Base-by-base conservation (phyloP, 176 grass and related monocot genomes). In the Triticum turgidum region DNA sequence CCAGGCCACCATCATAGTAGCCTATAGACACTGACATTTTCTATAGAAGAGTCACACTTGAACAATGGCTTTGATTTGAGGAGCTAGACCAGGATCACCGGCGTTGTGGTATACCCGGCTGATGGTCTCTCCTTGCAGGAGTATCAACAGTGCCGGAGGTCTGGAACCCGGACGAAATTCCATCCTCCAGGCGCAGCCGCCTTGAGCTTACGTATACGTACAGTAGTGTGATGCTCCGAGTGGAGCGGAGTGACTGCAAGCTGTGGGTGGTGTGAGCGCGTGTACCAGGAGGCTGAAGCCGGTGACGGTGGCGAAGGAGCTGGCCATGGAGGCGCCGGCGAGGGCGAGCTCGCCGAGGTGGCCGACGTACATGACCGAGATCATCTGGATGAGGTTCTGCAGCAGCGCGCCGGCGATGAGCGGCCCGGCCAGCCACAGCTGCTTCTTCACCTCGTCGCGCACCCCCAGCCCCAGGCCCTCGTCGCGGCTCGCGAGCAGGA, bases 331-430 rank as follows among this genome's bases (percentile, higher is more conserved):
- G 47, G 74, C 74, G 27, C 74, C 74, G 47, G 74, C 74, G 74
- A 77, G 74, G 74, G 74, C 47, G 74, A 77, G 74, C 74, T 77
- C 74, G 47, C 74, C 74, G 74, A 77, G 74, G 74, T 77, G 74
- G 25, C 74, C 74, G 27, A 77, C 74, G 74, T 77, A 77, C 74
- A 77, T 77, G 74, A 77, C 74, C 4, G 74, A 77, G 74, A 77
- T 77, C 74, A 77, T 77, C 74, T 77, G 74, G 74, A 77, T 77
- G 4, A 77, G 74, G 27, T 77, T 77, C 74, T 77, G 74, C 74
- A 77, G 47, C 74, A 77, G 17, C 47, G 47, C 74, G 47, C 74
- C 74, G 47, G 17, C 74, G 47, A 77, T 77, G 47, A 77, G 74
- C 74, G 74, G 74, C 15, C 74, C 74, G 47, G 74, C 74, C 47